Conservation (phyloP, 148 eudicot genomes). For the Oxyria digyna region DNA sequence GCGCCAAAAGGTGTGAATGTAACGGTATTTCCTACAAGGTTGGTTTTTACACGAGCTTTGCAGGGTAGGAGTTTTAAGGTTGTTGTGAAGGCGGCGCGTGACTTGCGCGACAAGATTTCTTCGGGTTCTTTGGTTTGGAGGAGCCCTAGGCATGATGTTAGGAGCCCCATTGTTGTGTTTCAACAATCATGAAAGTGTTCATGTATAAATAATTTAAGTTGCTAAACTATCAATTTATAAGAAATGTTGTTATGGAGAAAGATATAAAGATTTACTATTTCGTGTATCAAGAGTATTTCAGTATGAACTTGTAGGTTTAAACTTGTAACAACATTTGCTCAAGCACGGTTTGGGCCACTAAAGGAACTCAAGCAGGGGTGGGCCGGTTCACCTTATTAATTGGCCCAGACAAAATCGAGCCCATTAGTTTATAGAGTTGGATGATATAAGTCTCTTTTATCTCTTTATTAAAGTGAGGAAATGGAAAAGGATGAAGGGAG, state of each 20-base stretch:
- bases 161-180: conserved; percentile 62
- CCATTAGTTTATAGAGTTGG: neutral
- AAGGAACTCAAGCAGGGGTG: neutral
- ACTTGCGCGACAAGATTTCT: conserved; percentile 6
- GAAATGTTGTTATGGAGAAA: too few relatives aligned
- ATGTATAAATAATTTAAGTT: too few relatives aligned
- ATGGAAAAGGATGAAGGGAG: neutral
- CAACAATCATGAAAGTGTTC: conserved; percentile 7
- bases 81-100: conserved; percentile 46
- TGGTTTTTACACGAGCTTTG: conserved; percentile 24
- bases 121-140: conserved; percentile 69
- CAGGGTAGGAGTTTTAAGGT: conserved; percentile 48
- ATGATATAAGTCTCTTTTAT: neutral
- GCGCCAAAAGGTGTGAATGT: conserved; percentile 50
- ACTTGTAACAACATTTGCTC: neutral
- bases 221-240: too few relatives aligned
- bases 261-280: too few relatives aligned
- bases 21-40: conserved; percentile 42
- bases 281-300: too few relatives aligned
- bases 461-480: neutral
- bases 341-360: neutral
- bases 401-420: neutral
- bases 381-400: neutral
- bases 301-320: too few relatives aligned
- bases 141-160: conserved; percentile 41